Conservation (phyloP, 1,284 basidiomycete species). For the Cryptococcus sp. region DNA sequence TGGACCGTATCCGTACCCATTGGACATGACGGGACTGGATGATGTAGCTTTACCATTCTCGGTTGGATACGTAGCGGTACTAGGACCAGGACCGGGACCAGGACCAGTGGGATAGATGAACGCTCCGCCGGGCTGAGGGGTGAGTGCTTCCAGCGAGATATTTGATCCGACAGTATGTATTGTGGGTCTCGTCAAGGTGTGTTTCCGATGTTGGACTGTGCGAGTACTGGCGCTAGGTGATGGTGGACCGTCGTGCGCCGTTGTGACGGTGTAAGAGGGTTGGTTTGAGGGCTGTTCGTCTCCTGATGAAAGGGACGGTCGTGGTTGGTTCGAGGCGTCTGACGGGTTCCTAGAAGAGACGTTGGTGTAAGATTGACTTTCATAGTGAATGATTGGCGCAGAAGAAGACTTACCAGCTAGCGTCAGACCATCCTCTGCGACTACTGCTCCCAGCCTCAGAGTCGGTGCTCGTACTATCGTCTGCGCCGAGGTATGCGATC, state of each 20-base stretch:
- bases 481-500: background rate
- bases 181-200: conserved; percentile 4
- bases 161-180: conserved; percentile 27
- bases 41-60: no score
- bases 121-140: conserved; percentile 10
- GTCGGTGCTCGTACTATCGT: conserved; percentile 18
- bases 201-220: conserved; percentile 7
- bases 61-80: no score
- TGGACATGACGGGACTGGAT: no score
- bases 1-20: no score
- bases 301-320: conserved; percentile 19
- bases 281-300: conserved; percentile 8
- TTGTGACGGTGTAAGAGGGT: background rate
- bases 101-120: conserved; percentile 5
- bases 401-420: conserved; percentile 31
- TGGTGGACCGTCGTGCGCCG: background rate
- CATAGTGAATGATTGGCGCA: no score
- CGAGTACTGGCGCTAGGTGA: background rate
- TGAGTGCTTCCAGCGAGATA: conserved; percentile 19
- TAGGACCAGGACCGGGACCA: background rate
- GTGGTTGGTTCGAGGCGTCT: conserved; percentile 3
- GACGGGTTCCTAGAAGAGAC: conserved; percentile 2
- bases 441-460: conserved; percentile 35
- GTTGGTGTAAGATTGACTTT: no score
- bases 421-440: conserved; percentile 34